Evolutionary conservation across 805 yeast genomes (phyloP).

Genomic region (Yarrowia porcina): DNA sequence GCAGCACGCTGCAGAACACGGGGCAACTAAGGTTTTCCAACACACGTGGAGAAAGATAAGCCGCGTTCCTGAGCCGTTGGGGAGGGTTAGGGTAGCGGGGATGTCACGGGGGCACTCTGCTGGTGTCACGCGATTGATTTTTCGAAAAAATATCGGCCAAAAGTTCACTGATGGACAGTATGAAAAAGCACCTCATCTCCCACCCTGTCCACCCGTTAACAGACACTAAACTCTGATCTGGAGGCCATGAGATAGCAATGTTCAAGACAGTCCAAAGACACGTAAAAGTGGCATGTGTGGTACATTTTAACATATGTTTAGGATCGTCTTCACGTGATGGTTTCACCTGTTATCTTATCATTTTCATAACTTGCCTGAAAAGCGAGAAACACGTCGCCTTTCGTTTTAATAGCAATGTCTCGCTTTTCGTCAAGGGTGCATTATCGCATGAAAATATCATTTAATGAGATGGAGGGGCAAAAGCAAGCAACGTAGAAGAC

Average conservation of each 20-base stretch:
- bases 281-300: not conserved
- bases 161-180: not conserved
- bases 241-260: not conserved
- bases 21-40: not conserved
- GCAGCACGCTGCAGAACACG: slow-evolving; percentile 12
- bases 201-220: not conserved
- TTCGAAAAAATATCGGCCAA: not conserved
- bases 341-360: not conserved
- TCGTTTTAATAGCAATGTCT: not conserved
- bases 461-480: not conserved
- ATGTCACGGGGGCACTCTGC: too few relatives aligned
- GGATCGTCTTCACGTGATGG: not conserved
- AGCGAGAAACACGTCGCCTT: not conserved
- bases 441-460: not conserved
- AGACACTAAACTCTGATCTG: not conserved
- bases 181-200: not conserved
- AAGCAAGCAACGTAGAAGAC: not conserved
- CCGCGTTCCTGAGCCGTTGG: not conserved
- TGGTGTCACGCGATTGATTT: not conserved
- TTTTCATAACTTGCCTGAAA: not conserved
- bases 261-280: not conserved
- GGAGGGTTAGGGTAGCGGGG: not conserved
- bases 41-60: not conserved
- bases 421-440: not conserved
- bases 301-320: not conserved